Evolutionary conservation across 2,329 filamentous ascomycete genomes (phyloP).

Genomic region (Talaromyces sp.): DNA sequence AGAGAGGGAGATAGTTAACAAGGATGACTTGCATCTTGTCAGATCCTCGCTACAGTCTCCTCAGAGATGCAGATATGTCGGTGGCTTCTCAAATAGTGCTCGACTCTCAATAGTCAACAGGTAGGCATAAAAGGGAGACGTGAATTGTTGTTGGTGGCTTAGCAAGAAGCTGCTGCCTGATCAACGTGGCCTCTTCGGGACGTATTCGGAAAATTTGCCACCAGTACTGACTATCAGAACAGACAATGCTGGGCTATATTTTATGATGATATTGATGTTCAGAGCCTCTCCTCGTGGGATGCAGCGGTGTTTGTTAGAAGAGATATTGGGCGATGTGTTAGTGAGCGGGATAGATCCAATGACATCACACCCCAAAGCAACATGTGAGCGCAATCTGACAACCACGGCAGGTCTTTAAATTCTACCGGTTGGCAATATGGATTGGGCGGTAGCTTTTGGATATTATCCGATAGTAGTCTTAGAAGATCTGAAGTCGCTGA

Average conservation of each 20-base stretch:
- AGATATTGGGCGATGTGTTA: neutral
- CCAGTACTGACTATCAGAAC: neutral
- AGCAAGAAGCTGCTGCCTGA: neutral
- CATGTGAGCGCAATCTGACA: neutral
- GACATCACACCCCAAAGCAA: neutral
- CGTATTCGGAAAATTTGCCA: neutral
- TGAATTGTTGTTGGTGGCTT: neutral
- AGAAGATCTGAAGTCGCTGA: neutral
- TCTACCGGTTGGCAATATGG: neutral
- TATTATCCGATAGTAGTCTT: neutral
- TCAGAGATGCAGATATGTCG: neutral
- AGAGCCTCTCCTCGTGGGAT: neutral
- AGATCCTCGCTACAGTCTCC: neutral
- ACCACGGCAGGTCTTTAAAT: neutral
- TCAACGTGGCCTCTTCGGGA: neutral
- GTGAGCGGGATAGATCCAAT: neutral
- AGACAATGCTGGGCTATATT: neutral
- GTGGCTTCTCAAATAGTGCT: neutral
- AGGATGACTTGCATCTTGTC: constrained; percentile 1
- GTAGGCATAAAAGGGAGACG: neutral
- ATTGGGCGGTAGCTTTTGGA: neutral
- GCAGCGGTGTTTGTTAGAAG: neutral
- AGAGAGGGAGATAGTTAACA: constrained; percentile 1
- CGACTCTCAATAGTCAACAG: neutral
- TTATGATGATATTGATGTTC: neutral